Base-by-base conservation (phyloP, 1,284 basidiomycete genomes). In the Apiotrichum domesticum region DNA sequence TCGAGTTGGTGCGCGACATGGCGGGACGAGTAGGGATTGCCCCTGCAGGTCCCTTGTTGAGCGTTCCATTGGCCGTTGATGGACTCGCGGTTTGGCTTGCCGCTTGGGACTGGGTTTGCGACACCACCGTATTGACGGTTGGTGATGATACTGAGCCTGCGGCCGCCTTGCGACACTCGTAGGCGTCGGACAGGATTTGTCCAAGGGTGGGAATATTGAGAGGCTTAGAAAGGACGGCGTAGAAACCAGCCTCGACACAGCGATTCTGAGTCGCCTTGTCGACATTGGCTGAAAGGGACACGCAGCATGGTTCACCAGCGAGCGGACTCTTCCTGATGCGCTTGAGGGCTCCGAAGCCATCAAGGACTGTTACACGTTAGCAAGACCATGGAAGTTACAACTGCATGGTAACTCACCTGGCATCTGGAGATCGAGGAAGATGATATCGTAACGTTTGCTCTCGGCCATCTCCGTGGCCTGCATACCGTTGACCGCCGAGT, bases 401-500 rank as follows among this genome's bases (percentile, higher is more conserved):
- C 3, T 29, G 3, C 29, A 29, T 29, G 3, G 2, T 29, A 3
- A 64, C 54, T 29, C 55, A 56, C 54, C 46, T 9, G 59, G 73
- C 74, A 76, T 76, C 57, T 73, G 71, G 9, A 74, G 58, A 51
- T 76, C 74, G 49, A 75, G 60, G 13, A 75, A 55, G 46, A 75
- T 72, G 41, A 75, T 51, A 51, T 74, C 72, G 62, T 68, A 74
- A 8, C 46, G 57, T 29, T 48, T 65, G 43, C 60, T 61, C 43
- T 74, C 70, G 21, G 68, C 69, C 3, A 61, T 58, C 35, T 72
- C 64, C 33, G 71, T 57, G 5, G 73, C 75, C 42, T 68, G 59
- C 53, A 69, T 61, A 14, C 75, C 75, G 56, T 75, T 67, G 4
- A 51, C 41, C 9, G 70, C 71, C 3, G 66, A 58, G 34, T 65